These are phyloP conservation scores for Solanum medicagineum DNA, from an alignment of 257 asterid genomes.

Conservation along the genomic window DNA sequence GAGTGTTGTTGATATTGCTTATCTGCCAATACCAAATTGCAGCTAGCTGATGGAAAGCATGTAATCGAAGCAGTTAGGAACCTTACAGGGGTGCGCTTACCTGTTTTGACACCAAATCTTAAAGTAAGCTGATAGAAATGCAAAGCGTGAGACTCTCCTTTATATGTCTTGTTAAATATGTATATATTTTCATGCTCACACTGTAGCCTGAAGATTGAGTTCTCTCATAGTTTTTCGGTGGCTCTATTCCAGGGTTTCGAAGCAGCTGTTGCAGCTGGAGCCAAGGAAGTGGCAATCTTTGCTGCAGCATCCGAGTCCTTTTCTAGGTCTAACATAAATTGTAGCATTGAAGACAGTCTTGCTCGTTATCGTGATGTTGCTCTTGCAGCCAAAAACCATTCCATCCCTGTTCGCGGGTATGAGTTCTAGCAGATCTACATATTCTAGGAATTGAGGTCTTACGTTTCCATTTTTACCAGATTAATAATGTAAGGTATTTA, in stretches of 20 bases:
- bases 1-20: not conserved
- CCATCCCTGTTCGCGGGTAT: slow-evolving; percentile 88
- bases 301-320: slow-evolving; percentile 94
- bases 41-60: slow-evolving; percentile 86
- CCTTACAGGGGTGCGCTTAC: slow-evolving; percentile 43
- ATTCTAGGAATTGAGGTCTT: not conserved
- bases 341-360: slow-evolving; percentile 76
- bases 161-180: not conserved
- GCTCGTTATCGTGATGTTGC: slow-evolving; percentile 68
- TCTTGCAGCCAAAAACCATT: slow-evolving; percentile 47
- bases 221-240: not conserved
- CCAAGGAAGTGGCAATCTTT: slow-evolving; percentile 89
- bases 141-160: not conserved
- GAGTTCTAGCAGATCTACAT: slow-evolving; percentile 2
- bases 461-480: not conserved
- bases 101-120: slow-evolving; percentile 86
- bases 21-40: slow-evolving; percentile 13
- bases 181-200: not conserved
- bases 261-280: slow-evolving; percentile 79
- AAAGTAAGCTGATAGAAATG: slow-evolving; percentile 33
- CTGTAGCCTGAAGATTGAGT: not conserved
- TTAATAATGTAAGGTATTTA: not conserved
- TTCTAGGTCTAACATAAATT: slow-evolving; percentile 68
- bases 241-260: slow-evolving; percentile 55
- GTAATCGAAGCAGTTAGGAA: slow-evolving; percentile 61